Conservation (phyloP, 2,329 filamentous ascomycete genomes). For the Parafenestella ontariensis region DNA sequence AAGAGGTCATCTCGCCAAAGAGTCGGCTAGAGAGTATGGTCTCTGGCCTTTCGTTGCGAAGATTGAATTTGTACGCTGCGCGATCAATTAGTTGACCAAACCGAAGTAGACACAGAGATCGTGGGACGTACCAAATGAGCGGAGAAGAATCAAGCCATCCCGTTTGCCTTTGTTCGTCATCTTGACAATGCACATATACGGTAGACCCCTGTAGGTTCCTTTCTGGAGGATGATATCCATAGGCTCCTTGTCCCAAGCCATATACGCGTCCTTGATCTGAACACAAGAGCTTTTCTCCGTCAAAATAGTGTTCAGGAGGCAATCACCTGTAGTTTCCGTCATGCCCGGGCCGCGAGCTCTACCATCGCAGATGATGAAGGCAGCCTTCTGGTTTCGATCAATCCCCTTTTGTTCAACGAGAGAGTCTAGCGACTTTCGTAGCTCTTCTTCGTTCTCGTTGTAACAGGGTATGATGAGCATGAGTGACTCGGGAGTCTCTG, state of each 20-base stretch:
- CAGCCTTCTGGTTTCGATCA: constrained; percentile 51
- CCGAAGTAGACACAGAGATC: too few relatives aligned
- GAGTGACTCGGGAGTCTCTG: constrained; percentile 51
- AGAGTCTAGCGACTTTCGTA: constrained; percentile 56
- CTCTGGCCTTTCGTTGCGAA: constrained; percentile 44
- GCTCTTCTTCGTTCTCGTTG: constrained; percentile 57
- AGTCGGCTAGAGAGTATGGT: constrained; percentile 15
- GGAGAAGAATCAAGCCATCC: constrained; percentile 59
- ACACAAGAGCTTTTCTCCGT: constrained; percentile 48
- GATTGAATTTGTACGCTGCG: constrained; percentile 55
- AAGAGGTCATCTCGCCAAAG: constrained; percentile 16
- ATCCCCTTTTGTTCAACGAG: constrained; percentile 55
- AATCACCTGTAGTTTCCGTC: constrained; percentile 58
- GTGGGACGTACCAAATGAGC: constrained; percentile 47
- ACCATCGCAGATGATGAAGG: constrained; percentile 60
- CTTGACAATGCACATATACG: constrained; percentile 59
- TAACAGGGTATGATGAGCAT: constrained; percentile 59
- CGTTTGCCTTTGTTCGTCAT: constrained; percentile 60
- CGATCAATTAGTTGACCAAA: too few relatives aligned
- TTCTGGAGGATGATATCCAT: constrained; percentile 43
- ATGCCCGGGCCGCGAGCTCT: constrained; percentile 57
- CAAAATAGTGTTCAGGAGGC: constrained; percentile 56
- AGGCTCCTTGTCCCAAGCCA: constrained; percentile 53
- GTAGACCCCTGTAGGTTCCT: constrained; percentile 56
- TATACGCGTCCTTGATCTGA: constrained; percentile 39